phyloP scores from a whole-genome alignment of 352 stramenopile species.

The Globisporangium spinosum region DNA sequence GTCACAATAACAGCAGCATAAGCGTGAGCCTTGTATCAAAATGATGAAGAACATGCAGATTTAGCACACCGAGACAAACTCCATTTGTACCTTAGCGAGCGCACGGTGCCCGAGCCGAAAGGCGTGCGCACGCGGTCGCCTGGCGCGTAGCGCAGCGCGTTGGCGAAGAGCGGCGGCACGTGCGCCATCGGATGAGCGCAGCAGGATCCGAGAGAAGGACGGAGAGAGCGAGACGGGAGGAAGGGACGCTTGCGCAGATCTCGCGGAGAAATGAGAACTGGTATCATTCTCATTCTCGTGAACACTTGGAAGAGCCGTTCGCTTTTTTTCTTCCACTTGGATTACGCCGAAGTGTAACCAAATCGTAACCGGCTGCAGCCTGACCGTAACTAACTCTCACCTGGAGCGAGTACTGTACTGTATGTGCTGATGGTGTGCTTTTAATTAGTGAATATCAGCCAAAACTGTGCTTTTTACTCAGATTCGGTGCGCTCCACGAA shows the following conservation, averaged over 20 bases:
- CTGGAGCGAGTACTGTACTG: background rate
- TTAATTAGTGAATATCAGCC: background rate
- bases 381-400: too few relatives aligned
- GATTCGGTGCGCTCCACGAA: background rate
- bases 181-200: conserved; percentile 13
- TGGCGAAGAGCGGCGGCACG: conserved; percentile 67
- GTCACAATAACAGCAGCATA: background rate
- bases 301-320: too few relatives aligned
- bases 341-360: too few relatives aligned
- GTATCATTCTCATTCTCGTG: background rate
- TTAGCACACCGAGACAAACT: background rate
- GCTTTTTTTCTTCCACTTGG: too few relatives aligned
- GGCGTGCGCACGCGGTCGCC: conserved; percentile 67
- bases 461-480: background rate
- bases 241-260: background rate
- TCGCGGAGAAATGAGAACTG: background rate
- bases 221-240: background rate
- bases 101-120: conserved; percentile 56
- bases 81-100: conserved; percentile 22
- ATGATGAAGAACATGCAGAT: background rate
- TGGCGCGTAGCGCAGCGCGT: conserved; percentile 55
- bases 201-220: background rate
- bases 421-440: background rate
- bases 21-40: background rate
- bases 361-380: too few relatives aligned